Evolutionary conservation across 2,329 filamentous ascomycete genomes (phyloP), one percentile per base, ranked within the genome.

Genomic region (Aspergillus quadricinctus): DNA sequence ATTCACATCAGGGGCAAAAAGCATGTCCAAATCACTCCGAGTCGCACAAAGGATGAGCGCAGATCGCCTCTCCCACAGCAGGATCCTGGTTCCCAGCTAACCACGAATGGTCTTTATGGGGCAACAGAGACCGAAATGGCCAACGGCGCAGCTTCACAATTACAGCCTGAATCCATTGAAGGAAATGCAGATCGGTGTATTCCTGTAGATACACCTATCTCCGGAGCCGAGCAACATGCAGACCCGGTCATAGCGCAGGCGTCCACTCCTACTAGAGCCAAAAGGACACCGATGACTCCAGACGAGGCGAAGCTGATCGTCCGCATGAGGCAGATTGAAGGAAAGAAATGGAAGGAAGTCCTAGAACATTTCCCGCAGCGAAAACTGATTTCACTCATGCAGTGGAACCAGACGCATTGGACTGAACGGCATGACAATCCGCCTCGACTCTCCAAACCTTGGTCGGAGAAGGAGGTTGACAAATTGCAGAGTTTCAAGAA

Each of bases 231-330:
- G 31, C 23, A 55, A 40, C 51, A n/a, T 21, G 29, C 28, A 49
- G 19, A 48, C 46, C 40, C 53, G 43, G 28, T 52, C 28, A 46
- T 46, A 14, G 28, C 31, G n/a, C 46, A 56, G 45, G 54, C 58
- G 28, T 50, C 58, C 17, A 64, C 64, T 9, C 63, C 65, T 40
- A 61, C 56, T 50, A 65, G 60, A 58, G 31, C 49, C 46, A 52
- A 61, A 57, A 53, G 59, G 50, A 58, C 53, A 48, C 35, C 9
- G 41, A 63, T 72, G 1, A 66, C 66, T n/a, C 70, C 67, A 11
- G 68, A 72, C 25, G 70, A 74, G 52, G 66, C 63, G 29, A 70
- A 61, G 51, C 48, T 69, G 21, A 66, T 74, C 51, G 61, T 72
- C 17, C 57, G 56, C 50, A 63, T 72, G 66, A 68, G 66, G 57